phyloP scores from a whole-genome alignment of 2,329 filamentous ascomycete species.

The Phyllosticta citriasiana region DNA sequence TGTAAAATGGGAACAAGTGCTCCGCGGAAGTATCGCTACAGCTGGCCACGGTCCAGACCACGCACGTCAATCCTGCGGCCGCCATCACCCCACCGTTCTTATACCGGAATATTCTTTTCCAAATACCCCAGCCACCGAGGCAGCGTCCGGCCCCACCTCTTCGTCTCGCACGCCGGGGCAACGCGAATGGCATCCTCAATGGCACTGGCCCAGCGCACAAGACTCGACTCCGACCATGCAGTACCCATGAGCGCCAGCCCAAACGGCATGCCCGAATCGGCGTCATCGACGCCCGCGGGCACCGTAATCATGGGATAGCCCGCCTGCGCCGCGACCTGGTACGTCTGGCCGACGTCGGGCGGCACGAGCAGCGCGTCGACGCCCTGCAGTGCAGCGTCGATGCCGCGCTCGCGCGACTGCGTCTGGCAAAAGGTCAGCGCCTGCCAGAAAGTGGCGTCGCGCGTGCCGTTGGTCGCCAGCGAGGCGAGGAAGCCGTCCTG shows the following conservation, averaged over 20 bases:
- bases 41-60: too few relatives aligned
- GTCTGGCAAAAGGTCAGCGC: slow-evolving; percentile 53
- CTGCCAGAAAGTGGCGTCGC: slow-evolving; percentile 56
- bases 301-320: slow-evolving; percentile 65
- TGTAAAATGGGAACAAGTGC: too few relatives aligned
- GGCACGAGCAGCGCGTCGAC: slow-evolving; percentile 59
- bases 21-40: too few relatives aligned
- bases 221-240: slow-evolving; percentile 48
- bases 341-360: slow-evolving; percentile 55
- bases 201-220: slow-evolving; percentile 50
- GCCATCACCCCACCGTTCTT: neutral
- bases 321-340: slow-evolving; percentile 63
- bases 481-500: slow-evolving; percentile 62
- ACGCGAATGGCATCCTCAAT: slow-evolving; percentile 28
- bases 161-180: slow-evolving; percentile 12
- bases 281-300: slow-evolving; percentile 45
- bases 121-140: slow-evolving; percentile 30
- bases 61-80: neutral
- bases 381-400: slow-evolving; percentile 53
- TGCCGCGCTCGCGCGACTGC: slow-evolving; percentile 53
- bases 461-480: slow-evolving; percentile 48
- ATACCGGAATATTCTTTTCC: slow-evolving; percentile 29
- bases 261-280: slow-evolving; percentile 34
- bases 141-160: slow-evolving; percentile 14
- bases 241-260: slow-evolving; percentile 43